Conservation (phyloP, 352 stramenopile species). For the Globisporangium recalcitrans region DNA sequence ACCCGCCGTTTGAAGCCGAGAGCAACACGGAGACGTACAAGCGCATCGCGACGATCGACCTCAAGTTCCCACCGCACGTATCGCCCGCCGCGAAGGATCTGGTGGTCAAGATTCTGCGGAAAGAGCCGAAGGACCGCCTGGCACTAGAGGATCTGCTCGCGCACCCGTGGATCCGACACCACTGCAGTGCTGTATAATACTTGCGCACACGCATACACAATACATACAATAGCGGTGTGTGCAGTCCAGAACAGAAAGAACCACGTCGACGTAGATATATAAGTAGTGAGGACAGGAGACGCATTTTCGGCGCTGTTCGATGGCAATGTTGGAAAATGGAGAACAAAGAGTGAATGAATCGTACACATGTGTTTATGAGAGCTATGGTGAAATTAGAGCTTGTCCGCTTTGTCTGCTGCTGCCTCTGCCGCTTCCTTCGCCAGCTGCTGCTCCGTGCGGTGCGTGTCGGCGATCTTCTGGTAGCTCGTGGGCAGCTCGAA, state of each 20-base stretch:
- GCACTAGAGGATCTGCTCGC: slow-evolving; percentile 88
- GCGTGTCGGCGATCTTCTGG: slow-evolving; percentile 58
- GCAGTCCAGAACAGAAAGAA: neutral
- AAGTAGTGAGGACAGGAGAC: slow-evolving; percentile 4
- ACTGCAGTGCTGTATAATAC: slow-evolving; percentile 30
- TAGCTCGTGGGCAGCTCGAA: slow-evolving; percentile 68
- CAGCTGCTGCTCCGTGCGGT: slow-evolving; percentile 32
- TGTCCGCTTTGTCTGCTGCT: slow-evolving; percentile 18
- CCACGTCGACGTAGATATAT: slow-evolving; percentile 6
- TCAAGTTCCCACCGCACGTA: slow-evolving; percentile 93
- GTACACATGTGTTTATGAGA: neutral
- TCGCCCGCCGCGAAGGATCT: slow-evolving; percentile 90
- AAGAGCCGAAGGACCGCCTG: slow-evolving; percentile 94
- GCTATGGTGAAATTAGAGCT: neutral
- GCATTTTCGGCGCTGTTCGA: slow-evolving; percentile 5
- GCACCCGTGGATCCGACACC: slow-evolving; percentile 93
- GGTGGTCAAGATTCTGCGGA: slow-evolving; percentile 92
- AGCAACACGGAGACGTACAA: slow-evolving; percentile 95
- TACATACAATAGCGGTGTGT: neutral
- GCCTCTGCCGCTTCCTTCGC: slow-evolving; percentile 21
- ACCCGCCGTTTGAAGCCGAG: slow-evolving; percentile 97
- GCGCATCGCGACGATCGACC: slow-evolving; percentile 94
- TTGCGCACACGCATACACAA: neutral
- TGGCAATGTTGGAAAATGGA: neutral
- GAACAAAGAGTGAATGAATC: neutral